phyloP scores from a whole-genome alignment of 2,329 filamentous ascomycete species.

The Botryotinia convoluta region DNA sequence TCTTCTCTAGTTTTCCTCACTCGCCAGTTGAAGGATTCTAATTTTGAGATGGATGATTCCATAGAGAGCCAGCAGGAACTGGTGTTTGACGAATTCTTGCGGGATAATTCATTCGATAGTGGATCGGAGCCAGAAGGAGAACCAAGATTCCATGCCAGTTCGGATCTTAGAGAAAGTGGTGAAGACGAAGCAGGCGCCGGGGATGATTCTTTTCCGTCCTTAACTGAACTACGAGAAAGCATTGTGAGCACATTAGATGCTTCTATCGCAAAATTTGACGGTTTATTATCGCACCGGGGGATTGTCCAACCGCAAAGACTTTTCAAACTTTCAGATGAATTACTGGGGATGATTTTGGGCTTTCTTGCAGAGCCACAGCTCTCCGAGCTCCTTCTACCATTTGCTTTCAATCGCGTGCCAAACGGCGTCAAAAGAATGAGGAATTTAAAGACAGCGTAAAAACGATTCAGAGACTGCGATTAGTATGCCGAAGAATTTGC shows the following conservation, averaged over 20 bases:
- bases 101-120: background rate
- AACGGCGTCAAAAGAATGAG: background rate
- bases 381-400: background rate
- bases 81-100: background rate
- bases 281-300: background rate
- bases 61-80: background rate
- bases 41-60: background rate
- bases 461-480: background rate
- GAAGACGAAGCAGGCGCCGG: background rate
- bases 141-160: background rate
- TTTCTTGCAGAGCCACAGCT: background rate
- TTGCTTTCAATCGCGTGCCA: background rate
- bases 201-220: background rate
- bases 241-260: background rate
- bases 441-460: background rate
- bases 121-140: background rate
- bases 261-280: background rate
- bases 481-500: background rate
- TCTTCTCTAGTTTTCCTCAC: background rate
- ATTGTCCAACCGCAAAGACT: background rate
- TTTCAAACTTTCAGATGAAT: background rate
- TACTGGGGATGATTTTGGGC: background rate
- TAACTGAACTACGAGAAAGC: background rate
- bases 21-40: background rate
- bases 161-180: background rate